Evolutionary conservation across 1,284 basidiomycete species (phyloP).

Genomic region (Pseudozyma sp.): DNA sequence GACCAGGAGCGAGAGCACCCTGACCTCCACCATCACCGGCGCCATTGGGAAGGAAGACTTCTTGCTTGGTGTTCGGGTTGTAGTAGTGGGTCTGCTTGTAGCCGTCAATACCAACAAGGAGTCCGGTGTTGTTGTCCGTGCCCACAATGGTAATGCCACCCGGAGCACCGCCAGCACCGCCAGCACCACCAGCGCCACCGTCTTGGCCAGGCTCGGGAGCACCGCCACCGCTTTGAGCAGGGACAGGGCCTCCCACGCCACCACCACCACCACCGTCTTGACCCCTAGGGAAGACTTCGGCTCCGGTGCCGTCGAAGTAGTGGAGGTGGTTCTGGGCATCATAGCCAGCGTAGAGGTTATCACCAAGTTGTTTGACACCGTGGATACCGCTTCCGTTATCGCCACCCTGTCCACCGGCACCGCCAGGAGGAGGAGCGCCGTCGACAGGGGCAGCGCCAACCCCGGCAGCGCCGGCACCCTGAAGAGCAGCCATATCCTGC

Average conservation of each 20-base stretch:
- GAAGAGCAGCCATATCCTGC: slow-evolving; percentile 24
- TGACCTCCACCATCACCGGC: too few species aligned
- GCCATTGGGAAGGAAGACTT: too few species aligned
- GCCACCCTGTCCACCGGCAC: neutral
- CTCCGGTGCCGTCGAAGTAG: neutral
- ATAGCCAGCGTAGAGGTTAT: too few species aligned
- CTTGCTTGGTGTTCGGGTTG: too few species aligned
- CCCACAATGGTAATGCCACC: too few species aligned
- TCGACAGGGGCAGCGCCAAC: slow-evolving; percentile 19
- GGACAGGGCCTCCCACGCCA: neutral
- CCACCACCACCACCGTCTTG: neutral
- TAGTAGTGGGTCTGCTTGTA: too few species aligned
- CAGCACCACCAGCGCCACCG: neutral
- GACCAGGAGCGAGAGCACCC: too few species aligned
- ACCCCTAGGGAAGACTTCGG: neutral
- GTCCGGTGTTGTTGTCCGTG: too few species aligned
- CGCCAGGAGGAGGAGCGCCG: slow-evolving; percentile 2
- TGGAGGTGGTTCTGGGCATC: too few species aligned
- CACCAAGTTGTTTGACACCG: too few species aligned
- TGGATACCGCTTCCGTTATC: too few species aligned
- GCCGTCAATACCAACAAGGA: too few species aligned
- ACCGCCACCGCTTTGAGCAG: neutral
- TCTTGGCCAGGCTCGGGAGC: neutral
- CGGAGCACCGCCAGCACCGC: neutral
- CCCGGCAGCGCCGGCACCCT: slow-evolving; percentile 22